Conservation (phyloP, 2,329 filamentous ascomycete genomes). For the Trichoderma koningii region DNA sequence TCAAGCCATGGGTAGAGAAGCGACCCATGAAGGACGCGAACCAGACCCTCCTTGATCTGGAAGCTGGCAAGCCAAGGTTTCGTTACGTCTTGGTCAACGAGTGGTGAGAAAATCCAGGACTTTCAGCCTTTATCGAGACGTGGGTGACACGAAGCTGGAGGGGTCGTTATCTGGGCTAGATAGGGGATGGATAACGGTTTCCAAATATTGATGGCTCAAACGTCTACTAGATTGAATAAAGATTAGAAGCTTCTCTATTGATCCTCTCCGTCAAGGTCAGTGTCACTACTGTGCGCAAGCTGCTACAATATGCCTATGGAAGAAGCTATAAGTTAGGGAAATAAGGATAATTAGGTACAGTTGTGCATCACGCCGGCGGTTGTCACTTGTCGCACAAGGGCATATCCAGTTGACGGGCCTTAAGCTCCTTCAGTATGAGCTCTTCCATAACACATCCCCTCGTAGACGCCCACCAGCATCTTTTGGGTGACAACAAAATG, state of each 20-base stretch:
- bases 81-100: constrained; percentile 51
- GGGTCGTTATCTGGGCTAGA: no score
- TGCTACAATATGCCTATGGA: no score
- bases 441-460: neutral
- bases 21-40: constrained; percentile 59
- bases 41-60: constrained; percentile 57
- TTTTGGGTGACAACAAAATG: neutral
- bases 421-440: neutral
- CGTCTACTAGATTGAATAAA: neutral
- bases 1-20: constrained; percentile 59
- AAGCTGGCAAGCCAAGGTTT: constrained; percentile 54
- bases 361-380: neutral
- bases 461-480: neutral
- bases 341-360: no score
- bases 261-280: no score
- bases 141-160: no score
- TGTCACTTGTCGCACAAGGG: neutral
- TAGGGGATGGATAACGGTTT: no score
- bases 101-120: neutral
- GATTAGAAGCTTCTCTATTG: neutral
- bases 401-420: neutral
- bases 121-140: no score
- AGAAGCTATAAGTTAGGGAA: no score
- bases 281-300: no score
- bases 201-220: neutral